Base-by-base conservation (phyloP, 2,329 filamentous ascomycete species). In the Diplocarpon mali region DNA sequence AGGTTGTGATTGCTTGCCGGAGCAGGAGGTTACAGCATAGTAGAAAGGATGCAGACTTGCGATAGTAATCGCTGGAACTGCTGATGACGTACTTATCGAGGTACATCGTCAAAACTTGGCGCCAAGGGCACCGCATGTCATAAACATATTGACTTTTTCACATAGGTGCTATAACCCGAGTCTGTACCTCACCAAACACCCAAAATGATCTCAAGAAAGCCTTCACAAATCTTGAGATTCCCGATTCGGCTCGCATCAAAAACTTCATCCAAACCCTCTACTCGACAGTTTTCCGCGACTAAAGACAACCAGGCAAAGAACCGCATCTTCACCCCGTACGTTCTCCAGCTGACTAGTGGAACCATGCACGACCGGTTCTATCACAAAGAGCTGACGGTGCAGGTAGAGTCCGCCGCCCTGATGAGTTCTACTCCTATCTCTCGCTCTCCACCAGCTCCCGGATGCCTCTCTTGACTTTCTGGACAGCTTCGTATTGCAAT, bases 401-500 rank as follows among this genome's bases (percentile, higher is more conserved):
- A 12, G 9, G 8, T 45, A 79, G 76, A 31, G 69, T 78, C 53
- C 75, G 74, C 50, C 69, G 68, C 39, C 65, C 69, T 37, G 67
- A 72, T 53, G 69, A 75, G 50, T 71, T 80, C 59, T 61, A 70
- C 56, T 73, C 69, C 14, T 72, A 76, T 61, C 67, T 75, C 45
- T 65, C 71, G n/a, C 64, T 76, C 41, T 74, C 72, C 2, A 68
- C 71, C 2, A 72, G 73, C 5, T 65, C 73, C 5, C 66, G 70
- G 35, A 69, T 62, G 2, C 75, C 76, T 2, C 69, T 79, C n/a
- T 57, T 80, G 44, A 78, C 75, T 1, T 63, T 79, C 34, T 80
- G 75, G 76, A 76, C 74, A 0, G 68, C 75, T 0, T 72, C 72
- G 7, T 78, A 69, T 64, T 79, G 76, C 58, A 61, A 68, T 4